Evolutionary conservation across 148 eudicot species (phyloP).

Genomic region (Linanthus parryae): DNA sequence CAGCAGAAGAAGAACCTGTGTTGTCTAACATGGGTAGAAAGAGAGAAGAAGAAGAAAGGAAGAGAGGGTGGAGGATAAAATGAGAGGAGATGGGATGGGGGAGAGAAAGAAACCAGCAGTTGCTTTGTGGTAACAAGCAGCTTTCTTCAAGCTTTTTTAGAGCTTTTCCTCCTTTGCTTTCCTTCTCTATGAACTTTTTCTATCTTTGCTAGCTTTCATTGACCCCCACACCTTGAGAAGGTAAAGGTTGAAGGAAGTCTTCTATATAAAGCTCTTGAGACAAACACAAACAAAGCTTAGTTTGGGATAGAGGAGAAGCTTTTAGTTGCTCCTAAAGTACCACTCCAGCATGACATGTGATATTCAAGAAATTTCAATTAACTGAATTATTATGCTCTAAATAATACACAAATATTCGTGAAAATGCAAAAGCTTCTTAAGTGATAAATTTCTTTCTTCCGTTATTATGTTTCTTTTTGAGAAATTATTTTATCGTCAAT

Average conservation of each 20-base stretch:
- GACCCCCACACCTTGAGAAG: slow-evolving; percentile 26
- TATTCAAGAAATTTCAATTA: too few relatives aligned
- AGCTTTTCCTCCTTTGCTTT: slow-evolving; percentile 5
- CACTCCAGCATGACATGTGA: too few relatives aligned
- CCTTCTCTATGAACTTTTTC: slow-evolving; percentile 23
- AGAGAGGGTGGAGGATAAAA: slow-evolving; percentile 10
- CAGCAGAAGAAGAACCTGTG: slow-evolving; percentile 1
- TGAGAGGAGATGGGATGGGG: slow-evolving; percentile 15
- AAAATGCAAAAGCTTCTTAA: too few relatives aligned
- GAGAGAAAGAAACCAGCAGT: slow-evolving; percentile 12
- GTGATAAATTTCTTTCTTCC: too few relatives aligned
- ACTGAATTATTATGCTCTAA: too few relatives aligned
- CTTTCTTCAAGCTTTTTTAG: slow-evolving; percentile 19
- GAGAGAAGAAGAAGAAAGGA: slow-evolving; percentile 1
- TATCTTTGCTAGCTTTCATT: slow-evolving; percentile 14
- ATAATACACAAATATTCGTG: too few relatives aligned
- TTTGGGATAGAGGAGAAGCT: too few relatives aligned
- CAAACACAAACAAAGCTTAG: too few relatives aligned
- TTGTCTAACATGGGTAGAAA: slow-evolving; percentile 14
- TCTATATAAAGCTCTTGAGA: slow-evolving; percentile 16
- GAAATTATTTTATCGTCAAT: too few relatives aligned
- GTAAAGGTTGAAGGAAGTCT: slow-evolving; percentile 28
- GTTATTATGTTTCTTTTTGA: too few relatives aligned
- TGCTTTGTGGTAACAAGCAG: slow-evolving; percentile 20
- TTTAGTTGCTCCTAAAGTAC: too few relatives aligned